These are phyloP conservation scores for Boechera stricta DNA, from an alignment of 345 rosid genomes.

Conservation along the genomic window DNA sequence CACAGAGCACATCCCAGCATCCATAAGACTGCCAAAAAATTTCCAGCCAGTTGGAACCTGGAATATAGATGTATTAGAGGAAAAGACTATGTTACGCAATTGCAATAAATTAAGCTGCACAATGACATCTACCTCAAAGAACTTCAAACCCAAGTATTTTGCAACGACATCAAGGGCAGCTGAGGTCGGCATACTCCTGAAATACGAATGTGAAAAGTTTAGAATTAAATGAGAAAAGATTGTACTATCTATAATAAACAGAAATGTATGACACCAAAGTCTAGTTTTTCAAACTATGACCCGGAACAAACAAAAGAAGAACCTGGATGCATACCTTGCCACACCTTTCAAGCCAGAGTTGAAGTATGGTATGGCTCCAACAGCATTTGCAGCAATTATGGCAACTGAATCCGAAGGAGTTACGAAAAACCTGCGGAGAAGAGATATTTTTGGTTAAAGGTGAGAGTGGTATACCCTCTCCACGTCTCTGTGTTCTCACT, in stretches of 20 bases:
- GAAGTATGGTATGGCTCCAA: constrained; percentile 81
- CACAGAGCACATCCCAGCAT: constrained; percentile 85
- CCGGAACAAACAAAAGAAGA: neutral
- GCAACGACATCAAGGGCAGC: constrained; percentile 99
- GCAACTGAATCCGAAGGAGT: constrained; percentile 98
- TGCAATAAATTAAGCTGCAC: neutral
- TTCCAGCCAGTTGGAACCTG: constrained; percentile 98
- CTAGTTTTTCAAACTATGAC: neutral
- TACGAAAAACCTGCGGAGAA: constrained; percentile 73
- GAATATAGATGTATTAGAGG: constrained; percentile 7
- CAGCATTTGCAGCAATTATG: constrained; percentile 95
- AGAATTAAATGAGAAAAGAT: neutral
- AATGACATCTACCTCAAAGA: constrained; percentile 78
- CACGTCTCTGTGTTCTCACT: constrained; percentile 4
- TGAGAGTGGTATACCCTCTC: neutral
- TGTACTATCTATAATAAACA: neutral
- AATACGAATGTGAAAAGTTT: constrained; percentile 25
- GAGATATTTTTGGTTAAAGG: constrained; percentile 11
- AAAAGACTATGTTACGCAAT: neutral
- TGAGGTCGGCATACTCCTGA: constrained; percentile 99
- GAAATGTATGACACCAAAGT: neutral
- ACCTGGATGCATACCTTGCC: constrained; percentile 64
- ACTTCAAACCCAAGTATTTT: constrained; percentile 76
- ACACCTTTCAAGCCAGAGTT: constrained; percentile 91
- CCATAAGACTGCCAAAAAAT: constrained; percentile 92